Evolutionary conservation across 495 filamentous ascomycete species (phyloP).

Genomic region (Venustampulla echinocandica): DNA sequence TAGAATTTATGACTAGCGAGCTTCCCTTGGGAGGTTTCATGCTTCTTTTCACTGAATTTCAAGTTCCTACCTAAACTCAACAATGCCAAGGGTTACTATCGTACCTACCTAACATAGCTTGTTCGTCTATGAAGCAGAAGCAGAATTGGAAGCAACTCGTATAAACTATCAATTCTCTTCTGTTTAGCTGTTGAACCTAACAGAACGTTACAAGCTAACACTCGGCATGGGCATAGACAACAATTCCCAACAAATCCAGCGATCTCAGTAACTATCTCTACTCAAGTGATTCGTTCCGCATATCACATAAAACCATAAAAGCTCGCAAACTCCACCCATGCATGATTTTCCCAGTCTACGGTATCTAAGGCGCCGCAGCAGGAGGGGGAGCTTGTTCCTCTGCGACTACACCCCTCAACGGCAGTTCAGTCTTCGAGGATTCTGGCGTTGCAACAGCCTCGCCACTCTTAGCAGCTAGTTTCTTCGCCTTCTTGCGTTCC

Average conservation of each 20-base stretch:
- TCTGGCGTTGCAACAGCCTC: constrained; percentile 1
- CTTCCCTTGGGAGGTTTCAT: too few relatives aligned
- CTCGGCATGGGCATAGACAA: too few relatives aligned
- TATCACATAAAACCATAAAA: neutral
- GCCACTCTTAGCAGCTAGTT: constrained; percentile 8
- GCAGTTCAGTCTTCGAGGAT: constrained; percentile 4
- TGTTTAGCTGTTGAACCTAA: too few relatives aligned
- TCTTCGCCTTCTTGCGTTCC: constrained; percentile 40
- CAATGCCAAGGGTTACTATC: too few relatives aligned
- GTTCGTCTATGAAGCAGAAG: too few relatives aligned
- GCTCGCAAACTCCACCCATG: constrained; percentile 13
- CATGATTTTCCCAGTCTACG: constrained; percentile 1
- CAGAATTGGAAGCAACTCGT: too few relatives aligned
- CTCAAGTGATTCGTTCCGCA: neutral
- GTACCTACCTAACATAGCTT: too few relatives aligned
- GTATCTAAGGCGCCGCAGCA: constrained; percentile 14
- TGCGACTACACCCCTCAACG: constrained; percentile 13
- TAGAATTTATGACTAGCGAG: too few relatives aligned
- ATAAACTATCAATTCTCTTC: too few relatives aligned
- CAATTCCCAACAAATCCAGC: too few relatives aligned
- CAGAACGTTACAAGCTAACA: too few relatives aligned
- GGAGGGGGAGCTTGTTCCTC: constrained; percentile 23
- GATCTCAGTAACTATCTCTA: too few relatives aligned
- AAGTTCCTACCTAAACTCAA: neutral
- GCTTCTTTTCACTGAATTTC: neutral